These are phyloP conservation scores for Lipomyces spencermartinsiae DNA, from an alignment of 805 yeast species.

Conservation along the genomic window DNA sequence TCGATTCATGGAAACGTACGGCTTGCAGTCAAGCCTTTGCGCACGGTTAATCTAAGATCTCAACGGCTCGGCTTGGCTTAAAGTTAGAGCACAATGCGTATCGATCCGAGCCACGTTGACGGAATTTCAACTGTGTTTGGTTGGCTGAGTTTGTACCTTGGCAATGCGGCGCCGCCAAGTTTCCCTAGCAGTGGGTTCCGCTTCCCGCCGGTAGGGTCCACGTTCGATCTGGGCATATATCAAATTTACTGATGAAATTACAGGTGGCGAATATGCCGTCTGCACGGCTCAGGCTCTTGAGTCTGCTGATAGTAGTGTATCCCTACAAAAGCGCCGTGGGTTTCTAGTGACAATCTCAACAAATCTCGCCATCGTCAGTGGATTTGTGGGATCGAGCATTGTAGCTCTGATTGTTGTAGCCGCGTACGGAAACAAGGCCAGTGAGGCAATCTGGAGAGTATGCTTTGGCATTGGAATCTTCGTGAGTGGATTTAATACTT, in stretches of 20 bases:
- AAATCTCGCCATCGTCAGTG: neutral
- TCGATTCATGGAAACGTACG: too few relatives aligned
- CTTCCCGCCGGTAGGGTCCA: neutral
- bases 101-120: too few relatives aligned
- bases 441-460: neutral
- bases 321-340: neutral
- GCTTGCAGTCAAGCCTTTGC: too few relatives aligned
- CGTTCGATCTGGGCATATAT: too few relatives aligned
- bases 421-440: neutral
- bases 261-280: constrained; percentile 1
- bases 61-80: too few relatives aligned
- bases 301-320: neutral
- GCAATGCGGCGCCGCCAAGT: too few relatives aligned
- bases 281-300: neutral
- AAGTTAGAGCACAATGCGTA: too few relatives aligned
- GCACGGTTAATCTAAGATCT: too few relatives aligned
- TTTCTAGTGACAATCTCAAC: neutral
- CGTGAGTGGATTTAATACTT: neutral
- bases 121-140: too few relatives aligned
- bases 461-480: neutral
- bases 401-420: neutral
- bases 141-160: too few relatives aligned
- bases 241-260: too few relatives aligned
- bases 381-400: neutral
- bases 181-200: too few relatives aligned